Base-by-base conservation (phyloP, 1,284 basidiomycete species). In the Cutaneotrichosporon sp. region DNA sequence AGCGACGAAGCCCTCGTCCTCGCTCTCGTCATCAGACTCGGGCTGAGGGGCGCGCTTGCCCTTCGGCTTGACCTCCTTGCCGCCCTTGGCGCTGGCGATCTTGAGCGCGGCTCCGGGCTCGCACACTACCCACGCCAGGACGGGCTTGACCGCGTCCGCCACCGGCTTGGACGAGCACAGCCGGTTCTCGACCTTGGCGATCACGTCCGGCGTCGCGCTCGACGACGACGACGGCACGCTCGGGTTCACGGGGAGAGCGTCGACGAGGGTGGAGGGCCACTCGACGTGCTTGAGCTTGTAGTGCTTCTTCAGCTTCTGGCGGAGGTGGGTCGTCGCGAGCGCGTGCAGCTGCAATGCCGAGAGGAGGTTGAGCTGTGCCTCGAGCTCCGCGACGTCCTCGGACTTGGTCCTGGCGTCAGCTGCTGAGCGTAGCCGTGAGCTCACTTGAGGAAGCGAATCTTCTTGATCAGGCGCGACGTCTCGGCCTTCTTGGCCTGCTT, bases 401-500 rank as follows among this genome's bases (percentile, higher is more conserved):
- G 64, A 80, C 76, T 73, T 83, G 81, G 59, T 65, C 65, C 74
- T 81, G 45, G 51, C 9, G 52, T 46, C 43, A 43, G 33, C 18
- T 22, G 4, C 1, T 9, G 4, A 16, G 8, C n/a, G 22, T n/a
- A n/a, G n/a, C n/a, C n/a, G n/a, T 27, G 16, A 22, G 22, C 67
- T 62, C 64, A 89, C 89, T 87, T 82, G 24, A 88, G 75, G 53
- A 83, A 83, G 78, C 90, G 94, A 61, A 95, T 80, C 79, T 87
- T 89, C 82, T 93, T 94, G 57, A 95, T 85, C 16, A 89, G 78
- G 72, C 89, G 90, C 77, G 90, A 90, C 0, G 87, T 84, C 80
- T 97, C 94, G 67, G 91, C 91, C 0, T 85, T 82, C 76, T 87
- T 91, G 9, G 88, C 87, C 75, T 89, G 92, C 81, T 92, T 97